A percentile compares a stretch with the other conserved stretches of the same genome.
These are phyloP conservation scores for Bryoglossum gracile DNA, from an alignment of 495 filamentous ascomycete genomes.

Conservation along the genomic window DNA sequence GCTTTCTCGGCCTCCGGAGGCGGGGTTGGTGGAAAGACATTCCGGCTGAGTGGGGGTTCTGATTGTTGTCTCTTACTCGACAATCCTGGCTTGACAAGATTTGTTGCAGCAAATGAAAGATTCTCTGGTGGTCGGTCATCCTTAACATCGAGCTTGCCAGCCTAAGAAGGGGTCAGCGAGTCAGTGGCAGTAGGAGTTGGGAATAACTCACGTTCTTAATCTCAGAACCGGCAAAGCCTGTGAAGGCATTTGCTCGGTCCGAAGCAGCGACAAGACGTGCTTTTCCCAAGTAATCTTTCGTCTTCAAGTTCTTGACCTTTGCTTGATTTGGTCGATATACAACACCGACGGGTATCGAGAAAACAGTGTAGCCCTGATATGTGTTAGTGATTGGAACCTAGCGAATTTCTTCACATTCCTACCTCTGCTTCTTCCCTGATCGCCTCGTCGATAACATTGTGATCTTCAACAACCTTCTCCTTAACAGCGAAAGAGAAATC, in stretches of 20 bases:
- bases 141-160: slow-evolving; percentile 26
- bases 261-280: slow-evolving; percentile 89
- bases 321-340: slow-evolving; percentile 94
- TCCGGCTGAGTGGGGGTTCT: slow-evolving; percentile 76
- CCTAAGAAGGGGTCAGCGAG: slow-evolving; percentile 11
- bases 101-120: slow-evolving; percentile 82
- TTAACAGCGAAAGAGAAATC: slow-evolving; percentile 90
- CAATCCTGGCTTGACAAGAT: slow-evolving; percentile 80
- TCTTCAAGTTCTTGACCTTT: slow-evolving; percentile 96
- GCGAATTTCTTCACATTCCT: slow-evolving; percentile 27
- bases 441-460: slow-evolving; percentile 96
- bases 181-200: not conserved
- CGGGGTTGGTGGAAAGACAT: slow-evolving; percentile 91
- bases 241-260: slow-evolving; percentile 67
- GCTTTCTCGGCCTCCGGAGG: slow-evolving; percentile 71
- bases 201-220: slow-evolving; percentile 50
- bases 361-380: slow-evolving; percentile 88
- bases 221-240: slow-evolving; percentile 68
- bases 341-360: slow-evolving; percentile 94
- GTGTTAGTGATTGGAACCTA: slow-evolving; percentile 8
- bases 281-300: slow-evolving; percentile 95
- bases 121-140: slow-evolving; percentile 74
- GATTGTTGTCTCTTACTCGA: slow-evolving; percentile 74
- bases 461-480: slow-evolving; percentile 90
- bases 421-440: slow-evolving; percentile 91